A percentile compares a stretch with the other conserved stretches of the same genome.
Evolutionary conservation across 2,329 filamentous ascomycete genomes (phyloP).

Genomic region (Aspergillus fijiensis): DNA sequence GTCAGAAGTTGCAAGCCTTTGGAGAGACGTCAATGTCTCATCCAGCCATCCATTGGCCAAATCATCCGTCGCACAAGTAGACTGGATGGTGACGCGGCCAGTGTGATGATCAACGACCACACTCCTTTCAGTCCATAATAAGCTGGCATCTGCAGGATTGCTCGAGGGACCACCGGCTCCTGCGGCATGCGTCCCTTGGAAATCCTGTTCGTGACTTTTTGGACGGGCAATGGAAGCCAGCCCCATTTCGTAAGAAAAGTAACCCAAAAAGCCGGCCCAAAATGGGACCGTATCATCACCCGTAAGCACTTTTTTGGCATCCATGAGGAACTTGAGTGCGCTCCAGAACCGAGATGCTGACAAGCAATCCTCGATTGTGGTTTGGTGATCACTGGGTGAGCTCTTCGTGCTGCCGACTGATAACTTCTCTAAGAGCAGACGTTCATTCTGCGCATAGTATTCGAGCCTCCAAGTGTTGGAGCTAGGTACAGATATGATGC

Average conservation of each 20-base stretch:
- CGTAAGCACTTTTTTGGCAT: constrained; percentile 38
- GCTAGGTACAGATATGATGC: constrained; percentile 37
- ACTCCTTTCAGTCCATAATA: constrained; percentile 74
- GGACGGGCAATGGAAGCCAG: constrained; percentile 55
- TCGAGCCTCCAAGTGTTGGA: constrained; percentile 39
- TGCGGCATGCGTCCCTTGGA: neutral
- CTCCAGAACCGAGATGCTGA: constrained; percentile 35
- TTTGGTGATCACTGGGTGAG: neutral
- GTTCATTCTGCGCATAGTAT: constrained; percentile 28
- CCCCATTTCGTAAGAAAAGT: constrained; percentile 80
- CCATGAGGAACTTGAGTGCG: constrained; percentile 39
- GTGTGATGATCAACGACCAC: constrained; percentile 72
- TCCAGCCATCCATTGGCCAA: constrained; percentile 49
- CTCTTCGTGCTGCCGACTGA: constrained; percentile 1
- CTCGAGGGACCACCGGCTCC: constrained; percentile 20
- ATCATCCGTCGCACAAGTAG: constrained; percentile 50
- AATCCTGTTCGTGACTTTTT: constrained; percentile 38
- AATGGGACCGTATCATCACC: constrained; percentile 56
- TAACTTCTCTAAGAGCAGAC: constrained; percentile 26
- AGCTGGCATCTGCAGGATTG: constrained; percentile 66
- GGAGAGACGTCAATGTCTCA: constrained; percentile 27
- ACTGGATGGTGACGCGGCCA: constrained; percentile 65
- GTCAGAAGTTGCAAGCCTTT: constrained; percentile 18
- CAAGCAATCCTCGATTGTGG: constrained; percentile 18
- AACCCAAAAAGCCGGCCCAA: constrained; percentile 81